A percentile compares a stretch with the other conserved stretches of the same genome.
Conservation (phyloP, 345 rosid genomes). For the Populus euphratica region DNA sequence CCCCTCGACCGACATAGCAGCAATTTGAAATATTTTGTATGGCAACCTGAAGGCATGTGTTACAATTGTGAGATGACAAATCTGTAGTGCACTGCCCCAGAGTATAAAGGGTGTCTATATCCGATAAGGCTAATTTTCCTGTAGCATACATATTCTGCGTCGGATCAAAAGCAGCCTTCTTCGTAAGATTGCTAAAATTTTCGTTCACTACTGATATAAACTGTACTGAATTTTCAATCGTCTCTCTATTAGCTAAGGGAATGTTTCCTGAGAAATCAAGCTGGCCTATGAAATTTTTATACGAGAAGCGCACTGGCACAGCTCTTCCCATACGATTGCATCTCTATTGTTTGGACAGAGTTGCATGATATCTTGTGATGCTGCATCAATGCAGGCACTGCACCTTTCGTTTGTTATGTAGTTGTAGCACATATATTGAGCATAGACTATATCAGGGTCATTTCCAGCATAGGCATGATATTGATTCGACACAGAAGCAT, state of each 20-base stretch:
- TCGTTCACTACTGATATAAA: constrained; percentile 15
- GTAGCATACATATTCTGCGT: constrained; percentile 13
- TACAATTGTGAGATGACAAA: constrained; percentile 28
- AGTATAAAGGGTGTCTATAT: constrained; percentile 22
- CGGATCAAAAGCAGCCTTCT: constrained; percentile 15
- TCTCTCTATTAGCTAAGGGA: constrained; percentile 5
- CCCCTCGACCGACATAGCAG: constrained; percentile 28
- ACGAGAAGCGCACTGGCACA: constrained; percentile 35
- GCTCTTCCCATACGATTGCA: constrained; percentile 38
- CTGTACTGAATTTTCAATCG: constrained; percentile 16
- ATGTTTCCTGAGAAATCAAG: constrained; percentile 28
- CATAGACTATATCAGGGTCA: constrained; percentile 15
- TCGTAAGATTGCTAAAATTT: constrained; percentile 21
- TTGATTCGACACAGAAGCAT: constrained; percentile 15
- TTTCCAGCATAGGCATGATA: constrained; percentile 19
- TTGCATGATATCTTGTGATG: constrained; percentile 20
- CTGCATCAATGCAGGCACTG: constrained; percentile 10
- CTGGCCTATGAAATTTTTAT: constrained; percentile 20
- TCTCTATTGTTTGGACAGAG: constrained; percentile 21
- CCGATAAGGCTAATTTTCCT: background rate
- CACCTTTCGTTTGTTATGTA: constrained; percentile 17
- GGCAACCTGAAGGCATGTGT: constrained; percentile 30
- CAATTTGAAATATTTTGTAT: constrained; percentile 16
- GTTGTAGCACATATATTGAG: constrained; percentile 36
- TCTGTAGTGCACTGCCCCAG: constrained; percentile 37